Evolutionary conservation across 306 rosid species (phyloP), one percentile per base, ranked within the genome.

Genomic region (Corylus avellana): DNA sequence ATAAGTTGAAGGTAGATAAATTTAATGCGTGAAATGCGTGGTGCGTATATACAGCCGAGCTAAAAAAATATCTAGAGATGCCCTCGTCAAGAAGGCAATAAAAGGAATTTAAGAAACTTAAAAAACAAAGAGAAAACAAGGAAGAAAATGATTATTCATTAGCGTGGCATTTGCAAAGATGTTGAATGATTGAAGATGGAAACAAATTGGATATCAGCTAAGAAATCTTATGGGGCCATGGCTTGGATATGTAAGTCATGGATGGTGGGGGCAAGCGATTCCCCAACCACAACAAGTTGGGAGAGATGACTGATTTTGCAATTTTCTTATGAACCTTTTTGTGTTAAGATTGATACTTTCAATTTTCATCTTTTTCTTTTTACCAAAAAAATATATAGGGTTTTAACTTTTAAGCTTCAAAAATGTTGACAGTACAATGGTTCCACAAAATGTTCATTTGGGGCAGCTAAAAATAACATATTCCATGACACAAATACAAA

Each of bases 241-340:
- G 53, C 48, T 64, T 73, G 53, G 68, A 78, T 81, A 81, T 80
- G 89, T 35, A 81, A 82, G 89, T 35, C 46, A 32, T 69, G 86
- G 90, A 86, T 69, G 85, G 88, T 86, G 86, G 91, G 92, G 89
- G 70, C 90, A 82, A 82, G 22, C 84, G 81, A 86, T 82, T 86
- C 90, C 92, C 92, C 80, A 90, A 87, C 94, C 92, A 90, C 92
- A 89, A 75, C 75, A 70, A 75, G 2, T 68, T 27, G 29, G 35
- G 35, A 32, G 72, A 68, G 71, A 68, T 68, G 50, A 68, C 51
- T 68, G 72, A 42, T n/a, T 16, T 68, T 68, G 48, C 72, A 39
- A 68, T 68, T 39, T 42, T 68, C 50, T 68, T 8, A 0, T 42
- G 17, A 25, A 62, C 7, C 4, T 0, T 18, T 39, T 18, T 18